Percentiles rank a stretch among this genome's conserved stretches.
phyloP scores from a whole-genome alignment of 73 alveolate genomes.

The Effrenium voratum region DNA sequence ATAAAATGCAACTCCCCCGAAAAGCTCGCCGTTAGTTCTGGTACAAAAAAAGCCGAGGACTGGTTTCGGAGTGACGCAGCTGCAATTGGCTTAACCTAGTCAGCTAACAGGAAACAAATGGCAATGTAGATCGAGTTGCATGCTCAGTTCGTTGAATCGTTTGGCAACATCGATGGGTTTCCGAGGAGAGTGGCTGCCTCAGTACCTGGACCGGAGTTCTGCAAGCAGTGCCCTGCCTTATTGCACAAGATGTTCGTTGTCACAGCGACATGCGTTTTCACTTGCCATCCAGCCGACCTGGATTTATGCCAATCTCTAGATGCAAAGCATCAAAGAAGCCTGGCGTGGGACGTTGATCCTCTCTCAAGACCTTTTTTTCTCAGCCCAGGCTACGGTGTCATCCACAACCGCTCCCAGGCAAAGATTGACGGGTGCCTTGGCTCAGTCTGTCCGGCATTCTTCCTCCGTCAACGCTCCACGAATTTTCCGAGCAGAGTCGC shows the following conservation, averaged over 20 bases:
- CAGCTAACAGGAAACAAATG: neutral
- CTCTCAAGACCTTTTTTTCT: neutral
- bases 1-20: neutral
- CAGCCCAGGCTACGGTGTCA: constrained; percentile 21
- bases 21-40: neutral
- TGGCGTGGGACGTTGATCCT: neutral
- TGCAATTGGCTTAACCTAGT: too few species aligned
- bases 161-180: too few species aligned
- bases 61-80: constrained; percentile 22
- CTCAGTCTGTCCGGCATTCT: too few species aligned
- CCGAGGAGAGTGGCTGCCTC: constrained; percentile 75
- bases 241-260: neutral
- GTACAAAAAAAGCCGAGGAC: neutral
- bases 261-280: neutral
- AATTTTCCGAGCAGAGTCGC: too few species aligned
- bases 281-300: neutral
- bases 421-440: constrained; percentile 42
- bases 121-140: neutral
- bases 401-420: constrained; percentile 32
- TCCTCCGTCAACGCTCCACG: too few species aligned
- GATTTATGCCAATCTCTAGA: neutral
- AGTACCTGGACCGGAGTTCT: constrained; percentile 46
- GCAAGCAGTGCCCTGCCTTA: constrained; percentile 37
- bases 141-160: neutral
- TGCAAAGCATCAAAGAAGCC: neutral